Percentiles rank a stretch among this genome's conserved stretches.
phyloP scores from a whole-genome alignment of 2,329 filamentous ascomycete species.

The Fusarium euwallaceae region DNA sequence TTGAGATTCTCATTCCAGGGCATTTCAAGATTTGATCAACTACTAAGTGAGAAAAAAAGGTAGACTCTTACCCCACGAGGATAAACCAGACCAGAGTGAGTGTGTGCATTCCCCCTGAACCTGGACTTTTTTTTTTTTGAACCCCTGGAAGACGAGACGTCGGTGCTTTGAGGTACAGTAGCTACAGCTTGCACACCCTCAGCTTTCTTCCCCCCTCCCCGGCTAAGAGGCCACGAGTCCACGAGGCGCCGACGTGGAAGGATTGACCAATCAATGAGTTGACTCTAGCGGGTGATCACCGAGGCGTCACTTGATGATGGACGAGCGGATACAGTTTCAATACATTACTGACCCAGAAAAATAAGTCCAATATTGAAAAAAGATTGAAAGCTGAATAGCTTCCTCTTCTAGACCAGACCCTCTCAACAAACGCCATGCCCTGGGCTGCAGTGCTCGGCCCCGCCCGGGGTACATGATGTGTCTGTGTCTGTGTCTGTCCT shows the following conservation, averaged over 20 bases:
- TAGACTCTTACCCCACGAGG: too few species aligned
- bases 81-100: too few species aligned
- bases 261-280: not conserved
- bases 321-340: not conserved
- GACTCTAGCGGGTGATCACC: not conserved
- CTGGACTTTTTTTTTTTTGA: not conserved
- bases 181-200: constrained; percentile 1
- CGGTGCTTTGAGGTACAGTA: not conserved
- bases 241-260: constrained; percentile 1
- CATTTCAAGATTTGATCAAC: too few species aligned
- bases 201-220: not conserved
- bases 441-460: not conserved
- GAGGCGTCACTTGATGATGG: constrained; percentile 1
- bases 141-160: not conserved
- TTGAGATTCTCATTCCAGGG: not conserved
- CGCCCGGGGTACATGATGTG: not conserved
- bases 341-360: not conserved
- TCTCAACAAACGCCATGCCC: not conserved
- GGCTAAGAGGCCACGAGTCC: constrained; percentile 1
- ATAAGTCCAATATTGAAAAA: not conserved
- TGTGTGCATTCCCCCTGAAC: not conserved
- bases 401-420: not conserved
- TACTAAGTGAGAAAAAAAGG: too few species aligned
- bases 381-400: not conserved
- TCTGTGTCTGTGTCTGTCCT: not conserved